Evolutionary conservation across 345 rosid species (phyloP).

Genomic region (Citrus sp.): DNA sequence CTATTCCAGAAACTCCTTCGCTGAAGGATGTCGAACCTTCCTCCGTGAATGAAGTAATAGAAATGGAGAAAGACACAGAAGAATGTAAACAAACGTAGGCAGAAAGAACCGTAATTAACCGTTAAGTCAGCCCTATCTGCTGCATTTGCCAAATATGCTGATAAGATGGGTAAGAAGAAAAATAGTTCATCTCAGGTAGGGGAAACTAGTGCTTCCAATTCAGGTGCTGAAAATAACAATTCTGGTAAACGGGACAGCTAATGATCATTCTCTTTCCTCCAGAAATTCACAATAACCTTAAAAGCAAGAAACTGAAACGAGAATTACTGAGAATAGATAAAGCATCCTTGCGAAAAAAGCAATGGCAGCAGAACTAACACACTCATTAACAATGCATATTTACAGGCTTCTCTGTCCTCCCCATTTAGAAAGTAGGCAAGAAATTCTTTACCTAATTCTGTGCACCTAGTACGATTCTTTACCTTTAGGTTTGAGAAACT

Average conservation of each 20-base stretch:
- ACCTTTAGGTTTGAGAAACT: background rate
- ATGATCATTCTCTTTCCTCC: too few relatives aligned
- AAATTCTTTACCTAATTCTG: background rate
- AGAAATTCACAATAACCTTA: too few relatives aligned
- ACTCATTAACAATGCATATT: background rate
- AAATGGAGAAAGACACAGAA: constrained; percentile 32
- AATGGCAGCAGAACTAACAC: background rate
- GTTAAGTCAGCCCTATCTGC: constrained; percentile 71
- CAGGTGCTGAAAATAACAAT: constrained; percentile 12
- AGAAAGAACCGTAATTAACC: constrained; percentile 55
- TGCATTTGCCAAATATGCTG: constrained; percentile 63
- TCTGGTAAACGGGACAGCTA: background rate
- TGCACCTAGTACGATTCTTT: background rate
- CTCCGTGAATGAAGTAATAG: constrained; percentile 35
- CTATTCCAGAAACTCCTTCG: constrained; percentile 41
- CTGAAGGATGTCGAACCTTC: constrained; percentile 32
- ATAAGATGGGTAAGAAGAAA: constrained; percentile 34
- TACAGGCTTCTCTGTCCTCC: background rate
- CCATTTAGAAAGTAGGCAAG: background rate
- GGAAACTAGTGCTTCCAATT: constrained; percentile 23
- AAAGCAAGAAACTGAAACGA: too few relatives aligned
- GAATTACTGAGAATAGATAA: background rate
- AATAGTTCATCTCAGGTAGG: constrained; percentile 17
- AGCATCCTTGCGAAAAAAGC: background rate
- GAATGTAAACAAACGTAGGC: constrained; percentile 43